Evolutionary conservation across 495 filamentous ascomycete species (phyloP).

Genomic region (Hypoxylon cercidicola): DNA sequence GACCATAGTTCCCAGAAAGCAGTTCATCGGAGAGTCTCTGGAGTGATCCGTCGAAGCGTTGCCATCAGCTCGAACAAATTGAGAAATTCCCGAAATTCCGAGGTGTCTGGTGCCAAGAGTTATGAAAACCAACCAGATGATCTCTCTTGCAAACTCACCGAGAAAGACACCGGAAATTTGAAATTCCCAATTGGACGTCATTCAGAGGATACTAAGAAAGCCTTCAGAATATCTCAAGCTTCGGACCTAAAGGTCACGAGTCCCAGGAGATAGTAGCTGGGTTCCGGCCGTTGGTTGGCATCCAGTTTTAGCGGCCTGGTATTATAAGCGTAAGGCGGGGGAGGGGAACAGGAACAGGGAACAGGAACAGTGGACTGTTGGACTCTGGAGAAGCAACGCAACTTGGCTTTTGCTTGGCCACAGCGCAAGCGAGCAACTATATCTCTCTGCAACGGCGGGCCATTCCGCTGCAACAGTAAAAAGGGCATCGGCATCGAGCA

Average conservation of each 20-base stretch:
- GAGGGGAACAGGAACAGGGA: constrained; percentile 12
- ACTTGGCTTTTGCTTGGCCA: not conserved
- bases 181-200: constrained; percentile 34
- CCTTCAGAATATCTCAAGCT: constrained; percentile 13
- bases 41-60: constrained; percentile 13
- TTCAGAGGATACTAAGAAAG: constrained; percentile 10
- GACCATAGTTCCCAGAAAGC: constrained; percentile 9
- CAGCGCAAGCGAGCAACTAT: not conserved
- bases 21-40: constrained; percentile 4
- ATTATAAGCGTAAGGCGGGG: constrained; percentile 36
- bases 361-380: not conserved
- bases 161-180: constrained; percentile 38
- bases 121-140: constrained; percentile 29
- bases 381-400: constrained; percentile 1
- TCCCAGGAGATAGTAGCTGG: constrained; percentile 21
- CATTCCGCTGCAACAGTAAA: constrained; percentile 42
- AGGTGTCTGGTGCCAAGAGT: constrained; percentile 35
- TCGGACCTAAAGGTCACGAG: constrained; percentile 10
- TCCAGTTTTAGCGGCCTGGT: constrained; percentile 28
- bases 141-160: constrained; percentile 34
- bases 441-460: constrained; percentile 30
- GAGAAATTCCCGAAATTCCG: constrained; percentile 35
- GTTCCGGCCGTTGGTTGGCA: constrained; percentile 28
- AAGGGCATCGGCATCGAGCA: constrained; percentile 14
- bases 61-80: constrained; percentile 29